A percentile compares a stretch with the other conserved stretches of the same genome.
Conservation (phyloP, 306 rosid genomes). For the Gynostemma pentaphyllum region DNA sequence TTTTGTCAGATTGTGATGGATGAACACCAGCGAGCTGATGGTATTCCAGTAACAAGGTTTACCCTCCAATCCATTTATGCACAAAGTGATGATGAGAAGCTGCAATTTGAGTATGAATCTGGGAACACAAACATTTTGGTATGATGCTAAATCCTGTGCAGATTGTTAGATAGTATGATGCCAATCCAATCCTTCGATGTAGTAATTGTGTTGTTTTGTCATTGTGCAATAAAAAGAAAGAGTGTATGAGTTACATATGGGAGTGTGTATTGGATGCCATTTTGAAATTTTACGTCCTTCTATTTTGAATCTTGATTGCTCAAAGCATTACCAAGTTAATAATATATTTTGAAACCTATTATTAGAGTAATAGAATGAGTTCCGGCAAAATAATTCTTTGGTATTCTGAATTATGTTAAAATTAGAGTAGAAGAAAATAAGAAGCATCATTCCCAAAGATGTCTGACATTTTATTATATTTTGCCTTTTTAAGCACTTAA, state of each 20-base stretch:
- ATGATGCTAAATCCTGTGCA: constrained; percentile 22
- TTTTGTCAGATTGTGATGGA: constrained; percentile 89
- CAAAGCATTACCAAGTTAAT: background rate
- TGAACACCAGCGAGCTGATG: constrained; percentile 85
- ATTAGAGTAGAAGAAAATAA: background rate
- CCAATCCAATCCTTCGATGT: background rate
- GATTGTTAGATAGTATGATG: background rate
- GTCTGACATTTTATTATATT: too few relatives aligned
- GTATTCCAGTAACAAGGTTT: constrained; percentile 82
- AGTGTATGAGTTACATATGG: background rate
- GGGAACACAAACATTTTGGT: constrained; percentile 92
- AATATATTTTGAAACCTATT: background rate
- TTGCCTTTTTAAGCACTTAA: background rate
- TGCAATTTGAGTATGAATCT: constrained; percentile 93
- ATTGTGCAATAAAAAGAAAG: background rate
- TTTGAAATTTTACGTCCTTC: background rate
- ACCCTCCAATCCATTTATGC: constrained; percentile 87
- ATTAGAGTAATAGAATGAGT: background rate
- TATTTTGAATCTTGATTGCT: background rate
- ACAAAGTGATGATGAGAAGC: constrained; percentile 84
- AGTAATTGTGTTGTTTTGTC: background rate
- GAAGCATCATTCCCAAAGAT: background rate
- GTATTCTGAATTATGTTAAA: background rate
- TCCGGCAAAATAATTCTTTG: background rate
- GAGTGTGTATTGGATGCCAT: background rate